These are phyloP conservation scores for Eimeria tenella DNA, from an alignment of 169 alveolate genomes.

Conservation along the genomic window DNA sequence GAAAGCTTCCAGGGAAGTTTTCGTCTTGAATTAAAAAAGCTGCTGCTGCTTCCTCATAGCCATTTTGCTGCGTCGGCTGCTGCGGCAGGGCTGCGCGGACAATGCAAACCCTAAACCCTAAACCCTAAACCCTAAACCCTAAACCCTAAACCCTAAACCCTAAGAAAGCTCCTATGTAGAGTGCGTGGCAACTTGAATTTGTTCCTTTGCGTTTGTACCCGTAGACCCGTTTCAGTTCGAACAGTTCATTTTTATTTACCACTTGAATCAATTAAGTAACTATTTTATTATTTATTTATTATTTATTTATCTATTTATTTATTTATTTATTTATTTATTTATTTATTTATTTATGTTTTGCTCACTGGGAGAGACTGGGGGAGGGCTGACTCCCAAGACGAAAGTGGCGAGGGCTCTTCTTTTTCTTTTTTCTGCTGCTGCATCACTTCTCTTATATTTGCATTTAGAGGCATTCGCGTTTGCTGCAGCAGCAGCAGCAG, in stretches of 20 bases:
- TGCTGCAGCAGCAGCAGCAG: too few relatives aligned
- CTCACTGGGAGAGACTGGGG: too few relatives aligned
- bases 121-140: slow-evolving; percentile 3
- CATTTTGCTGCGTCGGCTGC: neutral
- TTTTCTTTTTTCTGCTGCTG: neutral
- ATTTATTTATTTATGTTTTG: too few relatives aligned
- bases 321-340: too few relatives aligned
- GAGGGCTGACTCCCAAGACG: neutral
- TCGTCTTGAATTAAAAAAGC: neutral
- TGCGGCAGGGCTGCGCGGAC: neutral
- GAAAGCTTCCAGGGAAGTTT: neutral
- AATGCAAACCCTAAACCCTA: neutral
- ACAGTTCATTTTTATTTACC: neutral
- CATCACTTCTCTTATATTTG: neutral
- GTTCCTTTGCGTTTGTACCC: neutral
- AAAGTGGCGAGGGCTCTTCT: neutral
- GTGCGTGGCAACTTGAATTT: too few relatives aligned
- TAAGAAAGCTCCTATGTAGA: too few relatives aligned
- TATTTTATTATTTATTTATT: too few relatives aligned
- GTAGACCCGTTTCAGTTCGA: neutral
- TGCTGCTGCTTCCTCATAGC: neutral
- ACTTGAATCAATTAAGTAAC: too few relatives aligned
- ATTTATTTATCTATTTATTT: too few relatives aligned
- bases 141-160: neutral
- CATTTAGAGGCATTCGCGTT: neutral